Evolutionary conservation across 2,329 filamentous ascomycete genomes (phyloP), one percentile per base, ranked within the genome.

Genomic region (Endoconidiophora polonica): DNA sequence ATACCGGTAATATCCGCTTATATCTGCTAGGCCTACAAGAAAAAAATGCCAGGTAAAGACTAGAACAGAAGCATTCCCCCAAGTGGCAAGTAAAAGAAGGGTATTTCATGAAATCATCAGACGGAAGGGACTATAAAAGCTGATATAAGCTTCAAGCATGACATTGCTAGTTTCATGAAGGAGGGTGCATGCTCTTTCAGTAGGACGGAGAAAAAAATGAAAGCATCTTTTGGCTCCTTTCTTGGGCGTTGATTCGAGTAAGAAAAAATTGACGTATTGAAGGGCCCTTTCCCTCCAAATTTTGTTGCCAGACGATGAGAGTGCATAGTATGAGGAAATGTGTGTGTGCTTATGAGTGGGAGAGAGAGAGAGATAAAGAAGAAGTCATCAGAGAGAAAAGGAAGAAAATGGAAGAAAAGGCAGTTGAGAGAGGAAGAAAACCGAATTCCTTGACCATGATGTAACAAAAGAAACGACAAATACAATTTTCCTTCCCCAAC

Each of bases 391-490:
- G 23, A 44, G 42, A 24, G 42, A 44, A n/a, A 44, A 39, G 42
- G 42, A 46, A 33, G 38, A 46, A 42, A 53, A 50, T 48, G 52
- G 47, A 36, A 53, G 52, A 47, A 53, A 53, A 53, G 47, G 52
- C 48, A 53, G 47, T 48, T 53, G 48, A 50, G 52, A 50, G 52
- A 53, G 52, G 48, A 49, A 52, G 50, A 52, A 53, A 53, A 53
- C 52, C 48, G 52, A 50, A 49, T 53, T 53, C 52, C 52, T 53
- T 53, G 52, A 53, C 52, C 52, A 50, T 50, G 47, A 53, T 53
- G 52, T 53, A 53, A 53, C 48, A 53, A 53, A 53, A 53, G 52
- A 53, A 53, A 53, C 46, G 46, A 53, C 52, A 53, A 53, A 53
- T 44, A 50, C 52, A 53, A 53, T 53, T 53, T 53, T 53, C 47